These are phyloP conservation scores for Balamuthia mandrillaris DNA, from an alignment of 208 protist species.

Conservation along the genomic window DNA sequence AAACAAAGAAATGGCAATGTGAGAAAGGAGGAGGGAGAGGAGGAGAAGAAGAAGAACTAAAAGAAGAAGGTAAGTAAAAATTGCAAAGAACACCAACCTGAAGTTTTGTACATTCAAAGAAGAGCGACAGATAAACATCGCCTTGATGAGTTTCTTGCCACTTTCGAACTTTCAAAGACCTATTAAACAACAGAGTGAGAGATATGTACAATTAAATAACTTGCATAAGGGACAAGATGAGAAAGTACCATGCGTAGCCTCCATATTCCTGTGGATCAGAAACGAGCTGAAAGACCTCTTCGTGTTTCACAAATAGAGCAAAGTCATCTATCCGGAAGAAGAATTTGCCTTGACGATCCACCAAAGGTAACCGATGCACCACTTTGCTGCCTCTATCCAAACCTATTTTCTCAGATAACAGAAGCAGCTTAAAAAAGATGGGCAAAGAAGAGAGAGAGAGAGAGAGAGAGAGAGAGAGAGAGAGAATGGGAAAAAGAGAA, in stretches of 20 bases:
- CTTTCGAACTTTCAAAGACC: constrained; percentile 11
- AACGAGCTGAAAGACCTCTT: background rate
- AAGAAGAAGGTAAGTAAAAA: no score
- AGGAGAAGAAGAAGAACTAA: no score
- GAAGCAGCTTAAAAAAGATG: no score
- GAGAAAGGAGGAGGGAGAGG: no score
- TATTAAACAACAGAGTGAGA: no score
- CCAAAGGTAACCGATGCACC: background rate
- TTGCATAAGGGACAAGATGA: no score
- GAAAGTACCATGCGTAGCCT: background rate
- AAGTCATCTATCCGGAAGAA: background rate
- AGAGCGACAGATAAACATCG: constrained; percentile 1
- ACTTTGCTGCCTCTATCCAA: background rate
- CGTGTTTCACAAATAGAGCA: background rate
- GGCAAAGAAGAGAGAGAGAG: no score
- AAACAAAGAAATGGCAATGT: no score
- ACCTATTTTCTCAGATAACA: background rate
- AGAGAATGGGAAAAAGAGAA: background rate
- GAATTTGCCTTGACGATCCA: background rate
- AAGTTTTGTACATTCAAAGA: background rate
- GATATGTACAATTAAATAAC: no score
- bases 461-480: no score
- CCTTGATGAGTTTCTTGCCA: background rate
- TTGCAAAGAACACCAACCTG: background rate
- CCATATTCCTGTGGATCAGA: background rate